Evolutionary conservation across 495 filamentous ascomycete species (phyloP).

Genomic region (Parathielavia appendiculata): DNA sequence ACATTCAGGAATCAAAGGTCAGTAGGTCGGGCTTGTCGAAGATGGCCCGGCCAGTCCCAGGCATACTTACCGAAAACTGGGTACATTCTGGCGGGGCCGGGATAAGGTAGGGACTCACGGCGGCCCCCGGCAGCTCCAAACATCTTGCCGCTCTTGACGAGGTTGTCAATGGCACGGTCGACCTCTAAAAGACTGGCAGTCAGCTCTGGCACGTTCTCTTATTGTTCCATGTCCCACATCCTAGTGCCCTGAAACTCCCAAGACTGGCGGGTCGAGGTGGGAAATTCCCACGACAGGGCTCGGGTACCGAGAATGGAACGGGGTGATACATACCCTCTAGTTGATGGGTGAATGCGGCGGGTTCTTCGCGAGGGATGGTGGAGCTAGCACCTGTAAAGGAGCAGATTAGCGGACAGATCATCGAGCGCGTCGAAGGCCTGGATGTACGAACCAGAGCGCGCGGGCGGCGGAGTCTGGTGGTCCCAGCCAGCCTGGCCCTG

Average conservation of each 20-base stretch:
- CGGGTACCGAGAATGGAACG: not conserved
- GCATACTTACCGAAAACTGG: conserved; percentile 49
- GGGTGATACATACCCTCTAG: conserved; percentile 72
- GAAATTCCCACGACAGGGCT: not conserved
- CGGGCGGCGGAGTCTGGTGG: conserved; percentile 81
- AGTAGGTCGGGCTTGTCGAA: conserved; percentile 24
- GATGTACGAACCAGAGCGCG: conserved; percentile 66
- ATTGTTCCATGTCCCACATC: not conserved
- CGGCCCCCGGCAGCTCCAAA: conserved; percentile 64
- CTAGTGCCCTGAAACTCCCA: not conserved
- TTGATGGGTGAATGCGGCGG: conserved; percentile 77
- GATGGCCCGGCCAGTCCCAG: conserved; percentile 29
- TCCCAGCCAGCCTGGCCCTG: conserved; percentile 58
- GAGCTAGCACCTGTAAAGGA: conserved; percentile 63
- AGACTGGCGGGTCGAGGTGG: not conserved
- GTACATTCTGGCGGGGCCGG: conserved; percentile 54
- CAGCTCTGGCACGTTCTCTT: conserved; percentile 13
- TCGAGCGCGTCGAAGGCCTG: conserved; percentile 14
- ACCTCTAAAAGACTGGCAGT: conserved; percentile 60
- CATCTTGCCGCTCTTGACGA: conserved; percentile 92
- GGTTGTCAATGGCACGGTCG: conserved; percentile 90
- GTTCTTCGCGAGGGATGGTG: conserved; percentile 69
- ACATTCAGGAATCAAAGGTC: conserved; percentile 17
- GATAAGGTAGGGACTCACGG: conserved; percentile 79
- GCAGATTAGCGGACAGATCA: conserved; percentile 30